phyloP scores from a whole-genome alignment of 148 eudicot species.

The Polygonum aviculare region DNA sequence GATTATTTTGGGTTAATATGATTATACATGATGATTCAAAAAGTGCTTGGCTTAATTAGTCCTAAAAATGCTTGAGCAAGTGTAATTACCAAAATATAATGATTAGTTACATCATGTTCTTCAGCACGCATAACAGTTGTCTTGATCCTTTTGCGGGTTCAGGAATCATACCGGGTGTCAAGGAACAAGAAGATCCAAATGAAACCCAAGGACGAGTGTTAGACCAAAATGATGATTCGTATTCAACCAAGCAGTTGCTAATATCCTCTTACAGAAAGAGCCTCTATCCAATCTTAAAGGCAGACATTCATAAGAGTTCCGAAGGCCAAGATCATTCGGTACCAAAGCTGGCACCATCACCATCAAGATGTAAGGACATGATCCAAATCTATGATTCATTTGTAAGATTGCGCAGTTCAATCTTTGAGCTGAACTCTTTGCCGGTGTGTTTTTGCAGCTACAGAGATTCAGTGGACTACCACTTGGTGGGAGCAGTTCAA shows the following conservation, averaged over 20 bases:
- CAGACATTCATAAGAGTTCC: slow-evolving; percentile 26
- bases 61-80: background rate
- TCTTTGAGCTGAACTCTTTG: background rate
- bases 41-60: too few species aligned
- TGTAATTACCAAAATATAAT: background rate
- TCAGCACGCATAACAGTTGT: background rate
- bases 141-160: background rate
- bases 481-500: slow-evolving; percentile 83
- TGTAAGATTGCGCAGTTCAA: background rate
- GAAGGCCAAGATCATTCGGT: slow-evolving; percentile 15
- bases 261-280: slow-evolving; percentile 50
- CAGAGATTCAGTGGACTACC: slow-evolving; percentile 49
- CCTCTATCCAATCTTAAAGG: slow-evolving; percentile 41
- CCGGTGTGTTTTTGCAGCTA: background rate
- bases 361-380: slow-evolving; percentile 31
- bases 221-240: slow-evolving; percentile 43
- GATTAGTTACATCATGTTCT: background rate
- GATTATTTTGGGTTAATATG: too few species aligned
- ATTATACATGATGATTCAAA: too few species aligned
- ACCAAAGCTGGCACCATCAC: slow-evolving; percentile 22
- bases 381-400: background rate
- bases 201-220: slow-evolving; percentile 22
- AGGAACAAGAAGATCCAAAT: slow-evolving; percentile 18
- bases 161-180: slow-evolving; percentile 6
- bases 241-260: slow-evolving; percentile 43